Conservation (phyloP, 805 yeast genomes). For the Myxozyma melibiosi region DNA sequence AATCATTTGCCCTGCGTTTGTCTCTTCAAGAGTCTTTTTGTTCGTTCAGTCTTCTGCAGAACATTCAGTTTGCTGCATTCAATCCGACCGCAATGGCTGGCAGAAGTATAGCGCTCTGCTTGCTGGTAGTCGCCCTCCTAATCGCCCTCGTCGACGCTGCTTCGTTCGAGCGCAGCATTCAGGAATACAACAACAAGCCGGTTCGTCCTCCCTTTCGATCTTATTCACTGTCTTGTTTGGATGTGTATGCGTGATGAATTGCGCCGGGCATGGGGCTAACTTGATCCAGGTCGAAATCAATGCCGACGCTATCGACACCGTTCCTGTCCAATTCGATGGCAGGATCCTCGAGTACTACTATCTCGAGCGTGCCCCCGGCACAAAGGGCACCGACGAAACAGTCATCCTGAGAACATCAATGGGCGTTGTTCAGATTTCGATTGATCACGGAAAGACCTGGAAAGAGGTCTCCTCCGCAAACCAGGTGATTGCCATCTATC, state of each 20-base stretch:
- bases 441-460: slow-evolving; percentile 65
- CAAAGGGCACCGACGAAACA: slow-evolving; percentile 58
- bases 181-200: background rate
- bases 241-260: background rate
- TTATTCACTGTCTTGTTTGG: background rate
- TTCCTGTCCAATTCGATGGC: slow-evolving; percentile 70
- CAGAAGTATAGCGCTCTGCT: background rate
- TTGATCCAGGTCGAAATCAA: background rate
- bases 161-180: background rate
- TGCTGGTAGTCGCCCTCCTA: background rate
- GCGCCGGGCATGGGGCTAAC: no score
- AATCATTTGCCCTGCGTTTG: background rate
- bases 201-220: background rate
- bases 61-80: background rate
- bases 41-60: no score
- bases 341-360: slow-evolving; percentile 60
- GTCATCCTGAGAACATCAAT: slow-evolving; percentile 60
- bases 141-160: background rate
- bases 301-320: slow-evolving; percentile 26
- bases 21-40: background rate
- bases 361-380: slow-evolving; percentile 54
- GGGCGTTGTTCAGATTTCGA: slow-evolving; percentile 62
- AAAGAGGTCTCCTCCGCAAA: slow-evolving; percentile 46
- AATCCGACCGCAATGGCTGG: background rate
- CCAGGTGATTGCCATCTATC: slow-evolving; percentile 55